Percentiles rank a stretch among this genome's conserved stretches.
Conservation (phyloP, 2,329 filamentous ascomycete species). For the Fonsecaea monophora region DNA sequence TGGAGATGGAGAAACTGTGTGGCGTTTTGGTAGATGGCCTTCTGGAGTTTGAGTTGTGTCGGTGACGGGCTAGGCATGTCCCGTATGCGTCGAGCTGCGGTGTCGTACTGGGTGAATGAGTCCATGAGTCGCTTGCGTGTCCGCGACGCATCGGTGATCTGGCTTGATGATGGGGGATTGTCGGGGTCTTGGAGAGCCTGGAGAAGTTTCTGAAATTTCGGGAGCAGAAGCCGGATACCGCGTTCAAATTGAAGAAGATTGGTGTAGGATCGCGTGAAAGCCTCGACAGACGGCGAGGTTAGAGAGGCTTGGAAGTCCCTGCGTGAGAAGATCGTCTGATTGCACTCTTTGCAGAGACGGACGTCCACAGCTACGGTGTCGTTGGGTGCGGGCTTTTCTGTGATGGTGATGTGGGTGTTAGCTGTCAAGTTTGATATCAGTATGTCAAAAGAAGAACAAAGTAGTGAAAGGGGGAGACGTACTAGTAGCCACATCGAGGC, state of each 20-base stretch:
- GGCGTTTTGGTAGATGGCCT: constrained; percentile 80
- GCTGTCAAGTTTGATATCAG: constrained; percentile 35
- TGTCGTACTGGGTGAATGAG: constrained; percentile 85
- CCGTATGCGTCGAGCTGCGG: constrained; percentile 78
- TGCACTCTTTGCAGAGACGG: constrained; percentile 92
- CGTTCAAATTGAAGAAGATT: constrained; percentile 86
- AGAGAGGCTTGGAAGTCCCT: constrained; percentile 79
- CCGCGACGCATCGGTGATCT: constrained; percentile 85
- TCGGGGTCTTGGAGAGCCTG: constrained; percentile 74
- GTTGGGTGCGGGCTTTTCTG: constrained; percentile 45
- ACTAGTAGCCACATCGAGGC: constrained; percentile 75
- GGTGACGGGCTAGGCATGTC: constrained; percentile 76
- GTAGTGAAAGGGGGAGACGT: constrained; percentile 44
- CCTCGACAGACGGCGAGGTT: constrained; percentile 67
- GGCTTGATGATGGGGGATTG: constrained; percentile 68
- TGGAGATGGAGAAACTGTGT: constrained; percentile 85
- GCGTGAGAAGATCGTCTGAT: constrained; percentile 71
- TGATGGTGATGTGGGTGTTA: constrained; percentile 32
- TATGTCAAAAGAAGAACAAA: constrained; percentile 21
- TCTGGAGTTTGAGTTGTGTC: constrained; percentile 77
- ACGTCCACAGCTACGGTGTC: constrained; percentile 73
- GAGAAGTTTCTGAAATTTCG: constrained; percentile 81
- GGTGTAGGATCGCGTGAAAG: constrained; percentile 69
- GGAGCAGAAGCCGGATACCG: constrained; percentile 80
- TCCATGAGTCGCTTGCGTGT: constrained; percentile 89